Base-by-base conservation (phyloP, 169 alveolate genomes). In the Cystoisospora suis region DNA sequence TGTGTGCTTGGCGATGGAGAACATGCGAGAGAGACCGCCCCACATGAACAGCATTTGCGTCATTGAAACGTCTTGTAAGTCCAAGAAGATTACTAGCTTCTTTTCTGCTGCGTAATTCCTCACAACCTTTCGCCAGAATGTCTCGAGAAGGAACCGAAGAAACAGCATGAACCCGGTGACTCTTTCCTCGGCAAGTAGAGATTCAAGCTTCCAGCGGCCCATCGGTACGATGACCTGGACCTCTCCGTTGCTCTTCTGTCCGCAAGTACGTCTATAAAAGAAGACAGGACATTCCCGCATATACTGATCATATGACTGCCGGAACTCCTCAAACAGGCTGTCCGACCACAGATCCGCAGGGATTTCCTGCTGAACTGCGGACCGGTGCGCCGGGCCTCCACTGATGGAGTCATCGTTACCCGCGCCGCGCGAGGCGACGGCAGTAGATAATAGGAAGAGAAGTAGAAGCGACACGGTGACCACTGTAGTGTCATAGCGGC, bases 251-350 rank as follows among this genome's bases (percentile, higher is more conserved):
- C 20, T 23, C 32, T 72, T 12, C 45, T 27, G 36, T 27, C 83
- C 83, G 45, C 83, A 72, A 6, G 83, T 38, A 38, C 83, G 83
- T 12, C 83, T 34, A 38, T 72, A 72, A 3, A 72, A 34, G 53
- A 40, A 38, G 27, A 72, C 5, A 34, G 83, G 83, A 17, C 83
- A 38, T 0, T 72, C 53, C 27, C 23, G n/a, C 56, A 38, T 72
- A 38, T 72, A 72, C 56, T 40, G 0, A 9, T 34, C 3, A 53
- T 3, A 72, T 34, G 36, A 1, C 83, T 29, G 83, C 83, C 56
- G 36, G 83, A 34, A 72, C 42, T 4, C 9, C 32, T 72, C 53
- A 12, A 65, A 65, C 53, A 72, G 3, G 3, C 42, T 38, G 27
- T 72, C 83, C 1, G 6, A 2, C 83, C 83, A 72, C 17, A 72